Percentiles rank a stretch among this genome's conserved stretches.
Conservation (phyloP, 2,329 filamentous ascomycete genomes). For the Neocucurbitaria cava region DNA sequence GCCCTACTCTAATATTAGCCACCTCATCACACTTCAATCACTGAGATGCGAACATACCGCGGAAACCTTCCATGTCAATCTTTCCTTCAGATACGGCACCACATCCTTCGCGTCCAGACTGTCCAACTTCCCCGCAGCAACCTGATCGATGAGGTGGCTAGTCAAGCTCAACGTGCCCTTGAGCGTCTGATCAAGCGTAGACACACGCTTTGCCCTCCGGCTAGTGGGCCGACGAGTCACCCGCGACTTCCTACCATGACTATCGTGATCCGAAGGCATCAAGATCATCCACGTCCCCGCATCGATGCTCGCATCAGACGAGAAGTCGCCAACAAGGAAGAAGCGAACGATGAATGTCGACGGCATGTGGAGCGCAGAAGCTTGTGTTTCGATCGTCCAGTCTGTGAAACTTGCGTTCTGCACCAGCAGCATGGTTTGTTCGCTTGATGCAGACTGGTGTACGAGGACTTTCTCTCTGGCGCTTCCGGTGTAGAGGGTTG, state of each 20-base stretch:
- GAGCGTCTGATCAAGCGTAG: conserved; percentile 11
- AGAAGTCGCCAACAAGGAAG: conserved; percentile 23
- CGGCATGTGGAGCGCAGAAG: conserved; percentile 9
- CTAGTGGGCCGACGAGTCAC: conserved; percentile 50
- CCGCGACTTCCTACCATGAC: conserved; percentile 45
- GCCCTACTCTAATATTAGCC: conserved; percentile 18
- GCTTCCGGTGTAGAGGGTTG: conserved; percentile 31
- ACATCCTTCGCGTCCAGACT: conserved; percentile 30
- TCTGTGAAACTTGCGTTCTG: conserved; percentile 26
- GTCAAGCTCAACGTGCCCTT: conserved; percentile 35
- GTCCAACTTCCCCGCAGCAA: conserved; percentile 23
- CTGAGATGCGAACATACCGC: conserved; percentile 24
- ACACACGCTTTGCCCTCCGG: conserved; percentile 57
- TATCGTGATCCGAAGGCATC: conserved; percentile 18
- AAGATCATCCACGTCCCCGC: conserved; percentile 37
- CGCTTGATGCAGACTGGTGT: not conserved
- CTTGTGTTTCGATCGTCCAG: conserved; percentile 33
- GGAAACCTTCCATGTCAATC: conserved; percentile 38
- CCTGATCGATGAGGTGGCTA: conserved; percentile 28
- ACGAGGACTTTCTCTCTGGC: conserved; percentile 6
- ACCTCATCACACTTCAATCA: not conserved
- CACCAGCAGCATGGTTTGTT: not conserved
- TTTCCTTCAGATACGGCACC: conserved; percentile 33
- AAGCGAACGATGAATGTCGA: conserved; percentile 33
- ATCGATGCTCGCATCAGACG: conserved; percentile 20